A percentile compares a stretch with the other conserved stretches of the same genome.
Evolutionary conservation across 805 yeast genomes (phyloP).

Genomic region (Phaffomyces opuntiae): DNA sequence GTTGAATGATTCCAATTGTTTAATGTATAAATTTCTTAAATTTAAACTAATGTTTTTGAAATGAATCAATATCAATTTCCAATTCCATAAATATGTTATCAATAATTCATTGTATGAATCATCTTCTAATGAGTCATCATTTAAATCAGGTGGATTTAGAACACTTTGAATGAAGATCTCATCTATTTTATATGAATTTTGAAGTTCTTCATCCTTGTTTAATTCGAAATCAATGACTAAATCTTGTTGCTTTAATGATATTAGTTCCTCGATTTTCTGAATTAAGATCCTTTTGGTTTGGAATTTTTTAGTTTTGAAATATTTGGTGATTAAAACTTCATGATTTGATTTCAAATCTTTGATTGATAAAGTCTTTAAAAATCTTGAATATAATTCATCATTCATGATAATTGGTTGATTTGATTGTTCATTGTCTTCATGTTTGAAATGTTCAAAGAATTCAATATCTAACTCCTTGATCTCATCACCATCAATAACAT

Average conservation of each 20-base stretch:
- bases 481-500: conserved; percentile 23
- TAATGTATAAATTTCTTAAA: conserved; percentile 53
- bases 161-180: conserved; percentile 31
- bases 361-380: conserved; percentile 25
- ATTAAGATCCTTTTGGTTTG: conserved; percentile 40
- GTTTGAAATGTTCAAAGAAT: conserved; percentile 35
- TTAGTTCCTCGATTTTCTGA: conserved; percentile 31
- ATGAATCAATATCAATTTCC: conserved; percentile 56
- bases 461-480: conserved; percentile 32
- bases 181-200: conserved; percentile 23
- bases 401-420: conserved; percentile 29
- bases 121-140: conserved; percentile 28
- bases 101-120: conserved; percentile 30
- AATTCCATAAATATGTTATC: conserved; percentile 52
- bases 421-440: conserved; percentile 12
- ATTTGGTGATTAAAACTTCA: conserved; percentile 28
- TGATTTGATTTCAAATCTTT: conserved; percentile 27
- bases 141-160: conserved; percentile 20
- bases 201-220: conserved; percentile 25
- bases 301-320: conserved; percentile 23
- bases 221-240: conserved; percentile 57
- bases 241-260: conserved; percentile 47
- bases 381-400: conserved; percentile 30
- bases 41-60: conserved; percentile 60
- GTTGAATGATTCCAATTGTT: conserved; percentile 38